Conservation (phyloP, 345 rosid species). For the Salix koriyanagi region DNA sequence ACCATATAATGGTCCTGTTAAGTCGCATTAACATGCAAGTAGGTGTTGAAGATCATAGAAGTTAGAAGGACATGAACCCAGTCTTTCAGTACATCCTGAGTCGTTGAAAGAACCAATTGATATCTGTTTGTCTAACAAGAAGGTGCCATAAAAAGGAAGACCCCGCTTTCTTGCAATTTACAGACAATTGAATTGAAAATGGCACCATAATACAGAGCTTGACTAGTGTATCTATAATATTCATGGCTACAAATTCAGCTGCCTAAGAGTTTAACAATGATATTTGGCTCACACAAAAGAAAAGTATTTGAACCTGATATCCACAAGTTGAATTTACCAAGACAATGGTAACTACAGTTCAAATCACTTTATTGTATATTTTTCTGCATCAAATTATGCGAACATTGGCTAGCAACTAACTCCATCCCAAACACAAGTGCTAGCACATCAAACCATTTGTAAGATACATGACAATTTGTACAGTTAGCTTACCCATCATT, state of each 20-base stretch:
- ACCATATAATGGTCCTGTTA: neutral
- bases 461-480: neutral
- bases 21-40: neutral
- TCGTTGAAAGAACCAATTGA: neutral
- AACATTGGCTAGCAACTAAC: neutral
- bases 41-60: neutral
- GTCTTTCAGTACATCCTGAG: neutral
- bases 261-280: neutral
- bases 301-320: neutral
- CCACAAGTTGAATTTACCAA: neutral
- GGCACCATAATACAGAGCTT: neutral
- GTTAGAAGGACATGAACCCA: neutral
- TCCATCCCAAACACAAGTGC: neutral
- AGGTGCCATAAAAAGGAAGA: neutral
- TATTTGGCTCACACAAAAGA: neutral
- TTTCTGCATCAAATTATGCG: neutral
- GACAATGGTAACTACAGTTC: neutral
- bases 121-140: neutral
- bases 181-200: neutral
- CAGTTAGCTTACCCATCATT: constrained; percentile 66
- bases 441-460: neutral
- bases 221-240: neutral
- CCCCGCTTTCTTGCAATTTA: neutral
- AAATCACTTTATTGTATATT: neutral
- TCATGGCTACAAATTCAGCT: neutral